These are phyloP conservation scores for Sicyos edulis DNA, from an alignment of 306 rosid genomes.

Conservation along the genomic window DNA sequence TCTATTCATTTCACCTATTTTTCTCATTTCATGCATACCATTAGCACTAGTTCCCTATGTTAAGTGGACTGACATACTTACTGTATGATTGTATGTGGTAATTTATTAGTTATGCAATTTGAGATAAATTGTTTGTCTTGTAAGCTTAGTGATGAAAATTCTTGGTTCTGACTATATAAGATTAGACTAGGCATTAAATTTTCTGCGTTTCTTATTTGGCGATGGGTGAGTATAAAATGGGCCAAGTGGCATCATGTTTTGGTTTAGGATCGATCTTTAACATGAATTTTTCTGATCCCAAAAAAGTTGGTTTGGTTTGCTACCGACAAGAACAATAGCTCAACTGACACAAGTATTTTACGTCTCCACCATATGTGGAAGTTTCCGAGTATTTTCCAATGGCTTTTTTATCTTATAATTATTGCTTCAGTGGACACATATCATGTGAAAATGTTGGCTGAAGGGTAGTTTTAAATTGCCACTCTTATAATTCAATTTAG, in stretches of 20 bases:
- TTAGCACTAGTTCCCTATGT: neutral
- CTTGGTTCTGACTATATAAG: too few relatives aligned
- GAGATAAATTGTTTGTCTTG: neutral
- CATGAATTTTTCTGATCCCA: too few relatives aligned
- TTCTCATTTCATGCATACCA: neutral
- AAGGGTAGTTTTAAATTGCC: slow-evolving; percentile 7
- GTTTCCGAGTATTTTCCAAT: too few relatives aligned
- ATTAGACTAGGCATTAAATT: neutral
- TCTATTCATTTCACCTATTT: neutral
- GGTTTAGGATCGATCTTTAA: too few relatives aligned
- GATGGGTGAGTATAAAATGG: neutral
- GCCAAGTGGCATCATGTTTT: slow-evolving; percentile 2
- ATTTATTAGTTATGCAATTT: too few relatives aligned
- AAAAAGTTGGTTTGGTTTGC: too few relatives aligned
- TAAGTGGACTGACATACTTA: neutral
- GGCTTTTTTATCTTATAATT: too few relatives aligned
- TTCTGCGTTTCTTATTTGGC: neutral
- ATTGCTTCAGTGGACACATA: too few relatives aligned
- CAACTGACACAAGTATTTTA: too few relatives aligned
- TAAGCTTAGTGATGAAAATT: neutral
- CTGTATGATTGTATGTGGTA: too few relatives aligned
- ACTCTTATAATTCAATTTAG: neutral
- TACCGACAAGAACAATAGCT: too few relatives aligned
- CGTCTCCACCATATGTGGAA: too few relatives aligned
- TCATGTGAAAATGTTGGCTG: neutral